Conservation (phyloP, 805 yeast species). For the Saccharomycopsis sp. region DNA sequence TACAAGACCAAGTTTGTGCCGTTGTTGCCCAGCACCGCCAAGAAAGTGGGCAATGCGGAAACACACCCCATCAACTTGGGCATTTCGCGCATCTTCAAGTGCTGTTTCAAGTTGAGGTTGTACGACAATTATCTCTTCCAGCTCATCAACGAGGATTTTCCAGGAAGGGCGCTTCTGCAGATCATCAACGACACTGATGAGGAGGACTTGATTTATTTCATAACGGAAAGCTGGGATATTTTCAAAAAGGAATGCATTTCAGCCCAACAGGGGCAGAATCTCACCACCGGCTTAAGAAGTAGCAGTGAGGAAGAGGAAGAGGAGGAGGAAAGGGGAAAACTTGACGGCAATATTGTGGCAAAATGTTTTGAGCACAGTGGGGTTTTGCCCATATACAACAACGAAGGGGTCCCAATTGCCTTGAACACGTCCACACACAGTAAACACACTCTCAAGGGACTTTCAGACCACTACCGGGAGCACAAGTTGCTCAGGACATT, state of each 20-base stretch:
- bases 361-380: slow-evolving; percentile 16
- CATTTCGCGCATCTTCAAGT: slow-evolving; percentile 28
- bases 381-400: slow-evolving; percentile 4
- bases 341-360: slow-evolving; percentile 19
- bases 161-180: not conserved
- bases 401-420: slow-evolving; percentile 1
- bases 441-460: slow-evolving; percentile 12
- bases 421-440: not conserved
- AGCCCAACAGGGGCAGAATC: slow-evolving; percentile 8
- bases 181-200: slow-evolving; percentile 20
- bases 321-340: too few relatives aligned
- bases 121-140: slow-evolving; percentile 21
- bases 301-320: not conserved
- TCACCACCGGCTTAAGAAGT: not conserved
- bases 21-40: slow-evolving; percentile 14
- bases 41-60: slow-evolving; percentile 20
- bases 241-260: slow-evolving; percentile 16
- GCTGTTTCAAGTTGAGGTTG: slow-evolving; percentile 22
- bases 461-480: slow-evolving; percentile 22
- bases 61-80: slow-evolving; percentile 30
- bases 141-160: not conserved
- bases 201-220: slow-evolving; percentile 23
- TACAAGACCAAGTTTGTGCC: slow-evolving; percentile 12
- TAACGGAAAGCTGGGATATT: slow-evolving; percentile 23
- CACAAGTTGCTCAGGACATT: slow-evolving; percentile 23